Base-by-base conservation (phyloP, 352 stramenopile genomes). In the Phytopythium chamaehyphon region DNA sequence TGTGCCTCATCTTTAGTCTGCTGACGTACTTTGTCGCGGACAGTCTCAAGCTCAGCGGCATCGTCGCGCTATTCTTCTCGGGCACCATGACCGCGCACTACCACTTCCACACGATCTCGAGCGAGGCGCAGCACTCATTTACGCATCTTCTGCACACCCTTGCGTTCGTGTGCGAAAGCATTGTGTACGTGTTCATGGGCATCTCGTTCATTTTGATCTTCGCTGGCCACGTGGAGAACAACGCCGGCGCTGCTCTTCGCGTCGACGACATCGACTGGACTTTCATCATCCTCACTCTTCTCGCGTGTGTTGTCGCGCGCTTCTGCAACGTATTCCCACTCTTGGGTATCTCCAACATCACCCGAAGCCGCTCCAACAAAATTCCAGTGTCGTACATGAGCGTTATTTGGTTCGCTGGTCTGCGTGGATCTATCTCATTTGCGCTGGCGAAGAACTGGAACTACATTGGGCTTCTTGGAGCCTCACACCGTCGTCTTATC, bases 11-110 rank as follows among this genome's bases (percentile, higher is more conserved):
- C 55, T 90, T 92, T 57, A 92, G 81, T 40, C 57, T 94, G 59
- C 66, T 95, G 38, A 90, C 84, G 51, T 91, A 92, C 62, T 91
- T 95, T 37, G 71, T 91, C 19, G 77, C 77, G 11, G 81, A 93
- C 51, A 83, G 66, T 43, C 58, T 93, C 9, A 62, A 91, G 47
- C 61, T 96, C 22, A 94, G 82, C 53, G 93, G 94, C 18, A 98
- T 98, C 62, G 92, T 98, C 24, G 84, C 89, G 26, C 86, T 98
- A 15, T 90, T 98, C 44, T 97, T 98, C 56, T 96, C 88, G 8
- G 94, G 83, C 19, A 92, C 83, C 3, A 90, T 94, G 77, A 93
- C 83, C 21, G 80, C 83, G 42, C 83, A 93, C 52, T 93, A 93
- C 54, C 83, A 93, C 42, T 93, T 91, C 59, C 80, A 93, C 55